phyloP scores from a whole-genome alignment of 2,329 filamentous ascomycete species.

The Whalleya microplaca region DNA sequence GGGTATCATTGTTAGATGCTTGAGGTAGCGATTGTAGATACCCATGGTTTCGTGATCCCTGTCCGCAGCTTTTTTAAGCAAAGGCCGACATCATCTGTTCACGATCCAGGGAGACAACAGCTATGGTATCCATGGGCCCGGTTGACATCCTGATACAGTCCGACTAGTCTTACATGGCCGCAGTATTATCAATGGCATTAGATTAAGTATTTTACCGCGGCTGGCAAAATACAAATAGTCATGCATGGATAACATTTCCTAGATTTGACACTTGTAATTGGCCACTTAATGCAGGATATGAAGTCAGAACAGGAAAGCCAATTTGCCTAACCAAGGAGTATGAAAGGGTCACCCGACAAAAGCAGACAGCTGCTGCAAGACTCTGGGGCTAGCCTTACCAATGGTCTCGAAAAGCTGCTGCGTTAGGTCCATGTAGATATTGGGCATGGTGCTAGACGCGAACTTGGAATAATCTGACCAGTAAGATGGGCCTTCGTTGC shows the following conservation, averaged over 20 bases:
- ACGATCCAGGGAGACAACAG: constrained; percentile 3
- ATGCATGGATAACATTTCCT: constrained; percentile 12
- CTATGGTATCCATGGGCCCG: not conserved
- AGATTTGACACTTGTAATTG: constrained; percentile 17
- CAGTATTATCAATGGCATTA: constrained; percentile 13
- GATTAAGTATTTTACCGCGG: not conserved
- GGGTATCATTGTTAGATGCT: constrained; percentile 24
- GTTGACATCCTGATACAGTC: constrained; percentile 14
- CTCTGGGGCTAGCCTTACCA: too few relatives aligned
- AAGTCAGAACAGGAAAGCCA: constrained; percentile 20
- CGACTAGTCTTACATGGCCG: constrained; percentile 19
- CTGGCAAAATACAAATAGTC: constrained; percentile 11
- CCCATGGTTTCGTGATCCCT: constrained; percentile 36
- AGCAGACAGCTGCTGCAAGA: not conserved
- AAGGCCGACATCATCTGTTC: constrained; percentile 26
- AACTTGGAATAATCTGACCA: too few relatives aligned
- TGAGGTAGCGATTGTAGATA: constrained; percentile 27
- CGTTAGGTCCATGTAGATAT: too few relatives aligned
- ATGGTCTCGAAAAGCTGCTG: too few relatives aligned
- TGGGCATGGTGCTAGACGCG: too few relatives aligned
- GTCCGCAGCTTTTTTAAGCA: constrained; percentile 27
- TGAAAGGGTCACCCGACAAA: not conserved
- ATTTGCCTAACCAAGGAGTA: constrained; percentile 14
- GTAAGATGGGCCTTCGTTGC: too few relatives aligned
- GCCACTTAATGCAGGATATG: constrained; percentile 16